phyloP scores from a whole-genome alignment of 345 rosid genomes.

The Cardamine occulta region DNA sequence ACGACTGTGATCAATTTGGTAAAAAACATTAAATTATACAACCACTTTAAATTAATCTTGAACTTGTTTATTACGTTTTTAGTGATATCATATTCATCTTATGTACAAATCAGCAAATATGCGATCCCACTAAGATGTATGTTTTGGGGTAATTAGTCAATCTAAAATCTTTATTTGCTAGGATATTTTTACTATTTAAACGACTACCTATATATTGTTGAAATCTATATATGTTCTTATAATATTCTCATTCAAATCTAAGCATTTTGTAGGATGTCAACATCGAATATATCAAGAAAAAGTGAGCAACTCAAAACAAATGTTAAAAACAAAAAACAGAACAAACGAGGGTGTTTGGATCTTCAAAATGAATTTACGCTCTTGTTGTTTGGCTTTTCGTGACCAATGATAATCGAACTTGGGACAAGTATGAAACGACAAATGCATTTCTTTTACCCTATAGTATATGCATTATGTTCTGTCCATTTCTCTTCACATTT shows the following conservation, averaged over 20 bases:
- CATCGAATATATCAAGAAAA: conserved; percentile 38
- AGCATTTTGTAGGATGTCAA: conserved; percentile 37
- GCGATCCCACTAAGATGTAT: neutral
- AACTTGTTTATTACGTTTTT: neutral
- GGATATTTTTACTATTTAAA: neutral
- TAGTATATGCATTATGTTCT: conserved; percentile 9
- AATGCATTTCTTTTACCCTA: conserved; percentile 29
- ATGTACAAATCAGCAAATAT: neutral
- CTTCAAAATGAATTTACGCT: conserved; percentile 13
- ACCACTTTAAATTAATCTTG: neutral
- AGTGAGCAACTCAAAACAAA: conserved; percentile 24
- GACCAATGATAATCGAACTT: conserved; percentile 11
- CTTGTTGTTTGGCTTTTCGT: conserved; percentile 31
- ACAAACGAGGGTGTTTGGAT: conserved; percentile 6
- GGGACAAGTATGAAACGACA: conserved; percentile 40
- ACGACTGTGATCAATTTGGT: neutral
- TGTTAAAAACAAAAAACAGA: conserved; percentile 23
- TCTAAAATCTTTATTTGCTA: neutral
- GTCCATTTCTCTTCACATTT: conserved; percentile 26
- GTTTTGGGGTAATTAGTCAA: neutral
- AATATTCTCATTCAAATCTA: conserved; percentile 10
- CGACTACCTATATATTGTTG: neutral
- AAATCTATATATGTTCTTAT: neutral
- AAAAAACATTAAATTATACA: neutral
- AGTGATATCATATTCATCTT: neutral